Base-by-base conservation (phyloP, 164 flowering plant genomes). In the Tinospora cordifolia region DNA sequence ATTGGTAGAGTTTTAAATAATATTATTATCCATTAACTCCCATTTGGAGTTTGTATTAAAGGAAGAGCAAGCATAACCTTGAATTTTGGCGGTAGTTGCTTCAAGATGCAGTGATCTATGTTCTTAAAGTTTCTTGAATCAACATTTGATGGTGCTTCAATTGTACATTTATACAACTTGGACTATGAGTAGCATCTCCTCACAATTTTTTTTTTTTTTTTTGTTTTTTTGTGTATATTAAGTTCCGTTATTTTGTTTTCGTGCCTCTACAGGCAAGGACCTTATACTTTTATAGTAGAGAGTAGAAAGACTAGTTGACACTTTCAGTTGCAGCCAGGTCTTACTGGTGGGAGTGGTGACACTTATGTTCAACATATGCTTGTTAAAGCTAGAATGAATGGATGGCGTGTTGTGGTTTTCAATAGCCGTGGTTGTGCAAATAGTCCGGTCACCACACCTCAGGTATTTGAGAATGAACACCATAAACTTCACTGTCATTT, bases 261-360 rank as follows among this genome's bases (percentile, higher is more conserved):
- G 58, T 14, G 58, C 22, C 58, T 51, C 19, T 51, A 51, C 21
- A 51, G 58, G 60, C 21, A 54, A 17, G 60, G 60, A 21, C 60
- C 60, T 54, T 54, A 54, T 54, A 6, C 41, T 24, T 24, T 71
- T 70, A 5, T 25, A 24, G 49, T 40, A 25, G 49, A 47, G 13
- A 46, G 14, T 62, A 30, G 67, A 46, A 15, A 49, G 63, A 67
- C n/a, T 68, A 49, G 64, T 69, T 67, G 73, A 76, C 51, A 68
- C 66, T 65, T 72, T 51, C 69, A 63, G 63, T 71, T 84, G 84
- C 89, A 93, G 97, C 97, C 97, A 71, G 97, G 97, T 71, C 80
- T 91, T 36, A 90, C 96, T 0, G 98, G 98, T 78, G 98, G 98
- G 63, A 94, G 98, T 72, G 82, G 70, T 36, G 98, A 94, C 72